These are phyloP conservation scores for Rosa persica DNA, from an alignment of 306 rosid genomes.

Conservation along the genomic window DNA sequence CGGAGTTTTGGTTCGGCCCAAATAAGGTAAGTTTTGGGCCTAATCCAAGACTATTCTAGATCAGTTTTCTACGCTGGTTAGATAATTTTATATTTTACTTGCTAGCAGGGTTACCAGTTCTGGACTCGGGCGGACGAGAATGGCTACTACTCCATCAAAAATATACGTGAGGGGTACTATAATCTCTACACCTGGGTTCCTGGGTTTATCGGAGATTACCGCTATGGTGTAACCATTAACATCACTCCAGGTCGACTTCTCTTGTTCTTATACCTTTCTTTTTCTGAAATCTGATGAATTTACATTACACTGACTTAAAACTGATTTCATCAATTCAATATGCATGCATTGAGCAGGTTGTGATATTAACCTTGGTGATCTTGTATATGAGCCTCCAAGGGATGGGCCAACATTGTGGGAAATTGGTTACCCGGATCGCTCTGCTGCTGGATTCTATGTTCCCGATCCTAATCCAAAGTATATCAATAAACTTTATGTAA, in stretches of 20 bases:
- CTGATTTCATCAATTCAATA: no score
- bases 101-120: constrained; percentile 73
- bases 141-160: constrained; percentile 56
- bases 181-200: constrained; percentile 78
- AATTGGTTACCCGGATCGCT: constrained; percentile 88
- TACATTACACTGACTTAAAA: background rate
- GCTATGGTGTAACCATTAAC: constrained; percentile 38
- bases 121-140: constrained; percentile 70
- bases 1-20: no score
- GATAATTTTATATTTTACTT: constrained; percentile 13
- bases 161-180: constrained; percentile 58
- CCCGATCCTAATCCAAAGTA: constrained; percentile 84
- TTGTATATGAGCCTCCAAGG: constrained; percentile 76
- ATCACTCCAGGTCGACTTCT: constrained; percentile 58
- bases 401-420: constrained; percentile 93
- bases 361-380: constrained; percentile 57
- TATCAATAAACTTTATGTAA: constrained; percentile 67
- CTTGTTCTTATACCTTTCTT: background rate
- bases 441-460: constrained; percentile 63
- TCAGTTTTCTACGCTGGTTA: no score
- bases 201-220: constrained; percentile 80
- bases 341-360: constrained; percentile 50
- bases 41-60: no score
- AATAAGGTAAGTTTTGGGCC: no score
- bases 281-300: background rate